These are phyloP conservation scores for Erodium texanum DNA, from an alignment of 441 rosid genomes.

Conservation along the genomic window DNA sequence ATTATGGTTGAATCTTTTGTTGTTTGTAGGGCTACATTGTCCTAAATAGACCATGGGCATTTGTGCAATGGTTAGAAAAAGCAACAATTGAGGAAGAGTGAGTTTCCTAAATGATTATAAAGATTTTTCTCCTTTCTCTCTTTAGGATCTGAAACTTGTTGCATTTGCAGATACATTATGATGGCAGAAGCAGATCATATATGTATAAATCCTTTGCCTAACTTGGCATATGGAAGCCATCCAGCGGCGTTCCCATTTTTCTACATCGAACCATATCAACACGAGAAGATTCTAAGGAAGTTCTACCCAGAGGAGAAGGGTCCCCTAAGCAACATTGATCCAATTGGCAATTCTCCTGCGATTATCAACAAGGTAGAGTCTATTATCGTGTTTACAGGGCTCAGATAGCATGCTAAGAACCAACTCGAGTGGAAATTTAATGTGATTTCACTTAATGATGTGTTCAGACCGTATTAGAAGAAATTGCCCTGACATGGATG, in stretches of 20 bases:
- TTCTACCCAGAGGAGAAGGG: constrained; percentile 63
- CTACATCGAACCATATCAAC: constrained; percentile 55
- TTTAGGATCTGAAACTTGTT: constrained; percentile 17
- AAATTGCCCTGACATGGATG: constrained; percentile 74
- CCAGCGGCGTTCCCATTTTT: constrained; percentile 74
- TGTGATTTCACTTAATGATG: constrained; percentile 12
- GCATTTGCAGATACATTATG: constrained; percentile 42
- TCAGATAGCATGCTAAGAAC: background rate
- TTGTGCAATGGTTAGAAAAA: constrained; percentile 74
- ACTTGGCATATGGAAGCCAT: constrained; percentile 44
- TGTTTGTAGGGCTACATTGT: constrained; percentile 60
- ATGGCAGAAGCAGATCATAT: constrained; percentile 88
- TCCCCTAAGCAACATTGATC: constrained; percentile 53
- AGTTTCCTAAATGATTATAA: constrained; percentile 17
- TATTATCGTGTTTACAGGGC: background rate
- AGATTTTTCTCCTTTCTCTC: constrained; percentile 5
- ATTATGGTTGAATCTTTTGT: no score
- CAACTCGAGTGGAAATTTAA: background rate
- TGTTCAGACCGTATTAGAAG: constrained; percentile 48
- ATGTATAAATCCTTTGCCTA: constrained; percentile 61
- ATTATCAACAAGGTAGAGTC: constrained; percentile 51
- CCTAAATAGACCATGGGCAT: constrained; percentile 75
- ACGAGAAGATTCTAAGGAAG: constrained; percentile 46
- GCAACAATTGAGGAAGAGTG: constrained; percentile 63
- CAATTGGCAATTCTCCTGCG: constrained; percentile 77